A percentile compares a stretch with the other conserved stretches of the same genome.
Conservation (phyloP, 169 alveolate species). For the Miamiensis avidus region DNA sequence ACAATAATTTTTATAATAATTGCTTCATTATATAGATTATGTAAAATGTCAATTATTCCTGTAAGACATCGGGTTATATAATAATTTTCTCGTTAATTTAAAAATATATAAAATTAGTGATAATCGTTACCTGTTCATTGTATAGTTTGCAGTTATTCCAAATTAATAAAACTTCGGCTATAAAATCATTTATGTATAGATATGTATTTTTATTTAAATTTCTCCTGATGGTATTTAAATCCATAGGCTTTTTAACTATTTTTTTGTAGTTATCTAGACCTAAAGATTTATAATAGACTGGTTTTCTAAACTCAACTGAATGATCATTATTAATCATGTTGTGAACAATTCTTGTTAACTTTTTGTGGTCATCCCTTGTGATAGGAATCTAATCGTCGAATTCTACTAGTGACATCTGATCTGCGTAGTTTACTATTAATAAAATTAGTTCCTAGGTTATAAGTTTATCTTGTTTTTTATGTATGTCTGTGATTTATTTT, state of each 20-base stretch:
- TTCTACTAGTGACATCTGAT: no score
- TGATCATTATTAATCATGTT: constrained; percentile 46
- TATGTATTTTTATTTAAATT: constrained; percentile 50
- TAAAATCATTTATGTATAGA: constrained; percentile 50
- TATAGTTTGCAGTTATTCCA: constrained; percentile 72
- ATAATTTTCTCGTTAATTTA: no score
- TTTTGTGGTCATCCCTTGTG: not conserved
- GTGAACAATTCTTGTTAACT: constrained; percentile 31
- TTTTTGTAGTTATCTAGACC: constrained; percentile 55
- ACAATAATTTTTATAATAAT: no score
- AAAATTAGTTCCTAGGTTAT: no score
- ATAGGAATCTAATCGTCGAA: no score
- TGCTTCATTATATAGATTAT: no score
- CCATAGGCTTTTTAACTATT: constrained; percentile 64
- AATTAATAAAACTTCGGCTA: constrained; percentile 56
- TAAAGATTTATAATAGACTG: constrained; percentile 60
- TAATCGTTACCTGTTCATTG: constrained; percentile 36
- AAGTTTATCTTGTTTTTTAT: no score
- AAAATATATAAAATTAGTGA: not conserved
- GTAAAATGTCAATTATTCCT: no score
- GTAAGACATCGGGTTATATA: no score
- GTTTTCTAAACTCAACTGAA: constrained; percentile 58
- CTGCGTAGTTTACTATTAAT: no score
- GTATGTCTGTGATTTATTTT: no score
- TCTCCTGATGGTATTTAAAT: constrained; percentile 47